Percentiles rank a stretch among this genome's conserved stretches.
These are phyloP conservation scores for Hansfordia pulvinata DNA, from an alignment of 2,329 filamentous ascomycete species.

Conservation along the genomic window DNA sequence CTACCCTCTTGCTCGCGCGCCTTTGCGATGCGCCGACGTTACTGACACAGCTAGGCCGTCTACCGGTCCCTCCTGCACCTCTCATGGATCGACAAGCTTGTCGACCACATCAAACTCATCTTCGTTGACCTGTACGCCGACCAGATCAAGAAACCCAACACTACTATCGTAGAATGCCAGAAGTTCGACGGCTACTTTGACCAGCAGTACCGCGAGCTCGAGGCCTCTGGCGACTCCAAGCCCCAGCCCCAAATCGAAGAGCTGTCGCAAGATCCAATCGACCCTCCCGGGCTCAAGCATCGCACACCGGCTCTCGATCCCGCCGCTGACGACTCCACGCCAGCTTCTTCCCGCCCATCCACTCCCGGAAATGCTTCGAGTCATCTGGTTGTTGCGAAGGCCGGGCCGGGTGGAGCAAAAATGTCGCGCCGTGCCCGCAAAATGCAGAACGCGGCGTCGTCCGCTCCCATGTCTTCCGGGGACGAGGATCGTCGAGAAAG, in stretches of 20 bases:
- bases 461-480: conserved; percentile 61
- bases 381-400: conserved; percentile 60
- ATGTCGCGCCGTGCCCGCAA: conserved; percentile 70
- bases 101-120: conserved; percentile 87
- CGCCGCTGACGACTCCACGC: conserved; percentile 54
- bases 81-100: conserved; percentile 91
- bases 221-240: conserved; percentile 33
- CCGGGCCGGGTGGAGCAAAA: conserved; percentile 60
- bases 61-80: conserved; percentile 92
- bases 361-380: conserved; percentile 52
- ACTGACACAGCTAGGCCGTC: no score
- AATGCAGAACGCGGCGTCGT: conserved; percentile 50
- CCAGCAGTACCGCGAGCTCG: conserved; percentile 76
- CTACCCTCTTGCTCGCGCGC: conserved; percentile 6
- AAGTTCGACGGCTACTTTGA: conserved; percentile 90
- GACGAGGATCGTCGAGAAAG: conserved; percentile 59
- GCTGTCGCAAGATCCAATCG: no score
- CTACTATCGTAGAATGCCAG: conserved; percentile 62
- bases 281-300: conserved; percentile 26
- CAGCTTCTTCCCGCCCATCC: conserved; percentile 64
- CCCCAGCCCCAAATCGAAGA: no score
- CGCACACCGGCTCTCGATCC: conserved; percentile 21
- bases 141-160: conserved; percentile 69
- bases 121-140: conserved; percentile 86
- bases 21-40: conserved; percentile 6